Evolutionary conservation across 2,329 filamentous ascomycete species (phyloP).

Genomic region (Albophoma yamanashiensis): DNA sequence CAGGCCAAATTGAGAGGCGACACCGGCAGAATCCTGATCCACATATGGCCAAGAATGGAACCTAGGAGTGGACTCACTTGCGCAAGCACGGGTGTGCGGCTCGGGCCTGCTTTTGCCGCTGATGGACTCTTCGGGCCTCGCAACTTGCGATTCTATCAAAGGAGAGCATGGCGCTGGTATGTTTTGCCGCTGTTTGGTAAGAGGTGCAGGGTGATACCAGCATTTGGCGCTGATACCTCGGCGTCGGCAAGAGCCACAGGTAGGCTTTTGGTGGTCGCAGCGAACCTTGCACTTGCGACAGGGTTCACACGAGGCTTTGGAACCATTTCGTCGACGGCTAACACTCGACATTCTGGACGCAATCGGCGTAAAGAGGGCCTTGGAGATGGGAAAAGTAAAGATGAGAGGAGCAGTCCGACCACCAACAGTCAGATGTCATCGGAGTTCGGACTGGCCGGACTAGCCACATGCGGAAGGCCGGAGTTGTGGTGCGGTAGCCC

Average conservation of each 20-base stretch:
- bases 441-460: background rate
- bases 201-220: background rate
- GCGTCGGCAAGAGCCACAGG: background rate
- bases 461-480: background rate
- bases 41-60: background rate
- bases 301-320: background rate
- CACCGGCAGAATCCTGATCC: background rate
- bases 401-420: background rate
- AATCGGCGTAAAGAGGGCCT: background rate
- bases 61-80: background rate
- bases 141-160: background rate
- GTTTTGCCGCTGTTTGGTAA: background rate
- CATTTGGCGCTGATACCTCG: background rate
- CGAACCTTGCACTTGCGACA: background rate
- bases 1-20: background rate
- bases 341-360: background rate
- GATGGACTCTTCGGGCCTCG: background rate
- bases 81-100: background rate
- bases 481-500: background rate
- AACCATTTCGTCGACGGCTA: background rate
- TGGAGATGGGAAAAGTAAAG: background rate
- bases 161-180: background rate
- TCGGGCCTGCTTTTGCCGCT: background rate
- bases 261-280: background rate
- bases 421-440: background rate